These are phyloP conservation scores for Trametes versicolor DNA, from an alignment of 1,284 basidiomycete species.

Conservation along the genomic window DNA sequence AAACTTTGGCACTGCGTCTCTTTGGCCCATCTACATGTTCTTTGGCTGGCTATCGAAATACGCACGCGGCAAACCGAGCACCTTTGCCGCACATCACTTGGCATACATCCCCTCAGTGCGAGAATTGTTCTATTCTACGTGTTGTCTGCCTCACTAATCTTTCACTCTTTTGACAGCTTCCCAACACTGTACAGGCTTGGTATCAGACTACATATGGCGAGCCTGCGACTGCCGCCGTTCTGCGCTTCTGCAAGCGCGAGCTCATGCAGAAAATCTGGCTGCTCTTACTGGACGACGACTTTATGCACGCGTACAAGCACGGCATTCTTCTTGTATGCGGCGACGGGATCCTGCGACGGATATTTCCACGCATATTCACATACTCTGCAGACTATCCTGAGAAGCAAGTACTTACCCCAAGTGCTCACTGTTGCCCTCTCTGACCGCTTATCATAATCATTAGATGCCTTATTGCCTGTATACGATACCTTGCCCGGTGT, in stretches of 20 bases:
- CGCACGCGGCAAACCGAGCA: slow-evolving; percentile 29
- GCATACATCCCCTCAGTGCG: slow-evolving; percentile 46
- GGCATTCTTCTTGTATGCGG: slow-evolving; percentile 41
- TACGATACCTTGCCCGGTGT: slow-evolving; percentile 28
- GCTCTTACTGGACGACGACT: slow-evolving; percentile 39
- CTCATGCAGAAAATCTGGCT: slow-evolving; percentile 39
- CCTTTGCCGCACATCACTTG: slow-evolving; percentile 33
- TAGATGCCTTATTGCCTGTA: not conserved
- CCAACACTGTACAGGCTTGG: slow-evolving; percentile 7
- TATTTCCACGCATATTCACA: slow-evolving; percentile 35
- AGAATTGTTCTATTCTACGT: not conserved
- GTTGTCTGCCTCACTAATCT: not conserved
- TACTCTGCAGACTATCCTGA: slow-evolving; percentile 48
- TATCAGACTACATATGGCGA: not conserved
- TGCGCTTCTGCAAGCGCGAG: slow-evolving; percentile 39
- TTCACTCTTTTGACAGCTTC: slow-evolving; percentile 6
- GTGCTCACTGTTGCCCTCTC: not conserved
- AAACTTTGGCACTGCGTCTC: slow-evolving; percentile 31
- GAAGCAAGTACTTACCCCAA: slow-evolving; percentile 33
- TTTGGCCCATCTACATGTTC: slow-evolving; percentile 24
- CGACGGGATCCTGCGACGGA: slow-evolving; percentile 29
- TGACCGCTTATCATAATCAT: not conserved
- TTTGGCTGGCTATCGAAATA: slow-evolving; percentile 40
- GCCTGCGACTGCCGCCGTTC: slow-evolving; percentile 7
- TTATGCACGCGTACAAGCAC: slow-evolving; percentile 39